phyloP scores from a whole-genome alignment of 441 rosid species.

The Erysimum cheiri region DNA sequence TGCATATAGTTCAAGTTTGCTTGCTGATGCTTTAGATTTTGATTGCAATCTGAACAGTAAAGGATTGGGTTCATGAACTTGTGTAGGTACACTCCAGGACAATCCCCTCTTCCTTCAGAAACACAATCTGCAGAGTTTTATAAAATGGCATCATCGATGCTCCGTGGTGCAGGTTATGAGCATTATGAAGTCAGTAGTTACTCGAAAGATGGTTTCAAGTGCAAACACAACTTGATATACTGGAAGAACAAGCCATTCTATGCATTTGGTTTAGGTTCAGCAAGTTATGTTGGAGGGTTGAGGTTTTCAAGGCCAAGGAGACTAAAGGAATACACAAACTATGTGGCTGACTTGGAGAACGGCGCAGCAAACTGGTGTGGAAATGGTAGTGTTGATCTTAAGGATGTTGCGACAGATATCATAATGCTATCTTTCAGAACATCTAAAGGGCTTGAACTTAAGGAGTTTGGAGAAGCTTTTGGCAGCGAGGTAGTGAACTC shows the following conservation, averaged over 20 bases:
- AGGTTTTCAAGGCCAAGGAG: conserved; percentile 91
- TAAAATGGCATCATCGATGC: conserved; percentile 70
- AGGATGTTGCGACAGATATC: conserved; percentile 77
- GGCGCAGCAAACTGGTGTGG: conserved; percentile 48
- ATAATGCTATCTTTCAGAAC: conserved; percentile 94
- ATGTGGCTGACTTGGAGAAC: conserved; percentile 69
- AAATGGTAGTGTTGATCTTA: conserved; percentile 50
- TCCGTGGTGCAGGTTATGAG: conserved; percentile 64
- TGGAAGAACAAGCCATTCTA: conserved; percentile 90
- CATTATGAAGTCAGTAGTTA: conserved; percentile 95
- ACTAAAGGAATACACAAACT: conserved; percentile 69
- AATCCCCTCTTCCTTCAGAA: conserved; percentile 88
- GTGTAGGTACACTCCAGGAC: conserved; percentile 85
- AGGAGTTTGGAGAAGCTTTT: conserved; percentile 63
- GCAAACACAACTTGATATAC: conserved; percentile 84
- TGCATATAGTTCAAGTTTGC: conserved; percentile 15
- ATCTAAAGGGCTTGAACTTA: conserved; percentile 75
- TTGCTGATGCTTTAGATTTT: conserved; percentile 14
- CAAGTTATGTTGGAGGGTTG: conserved; percentile 79
- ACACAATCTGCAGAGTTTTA: conserved; percentile 79
- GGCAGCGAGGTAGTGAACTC: conserved; percentile 61
- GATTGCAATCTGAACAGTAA: conserved; percentile 7
- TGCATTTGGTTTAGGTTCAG: conserved; percentile 92
- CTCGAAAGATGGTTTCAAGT: conserved; percentile 65
- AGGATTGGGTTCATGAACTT: conserved; percentile 14